Percentiles rank a stretch among this genome's conserved stretches.
These are phyloP conservation scores for Mycena maculata DNA, from an alignment of 768 basidiomycete species.

Conservation along the genomic window DNA sequence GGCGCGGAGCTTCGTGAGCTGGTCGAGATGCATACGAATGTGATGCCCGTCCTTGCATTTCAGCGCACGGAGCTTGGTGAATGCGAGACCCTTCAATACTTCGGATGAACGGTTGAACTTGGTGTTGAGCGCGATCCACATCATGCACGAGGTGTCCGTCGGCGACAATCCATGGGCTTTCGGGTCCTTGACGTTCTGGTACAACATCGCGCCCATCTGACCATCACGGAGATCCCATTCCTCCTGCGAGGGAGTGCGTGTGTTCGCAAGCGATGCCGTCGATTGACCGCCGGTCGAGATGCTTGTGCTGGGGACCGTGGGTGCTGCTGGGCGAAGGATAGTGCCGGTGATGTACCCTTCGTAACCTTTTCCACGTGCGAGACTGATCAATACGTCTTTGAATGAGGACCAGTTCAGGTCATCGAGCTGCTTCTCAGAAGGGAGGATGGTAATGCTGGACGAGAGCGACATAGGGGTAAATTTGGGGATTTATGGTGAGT, in stretches of 20 bases:
- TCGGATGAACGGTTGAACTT: slow-evolving; percentile 16
- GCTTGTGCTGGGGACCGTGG: not conserved
- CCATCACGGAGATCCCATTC: slow-evolving; percentile 14
- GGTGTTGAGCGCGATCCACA: not conserved
- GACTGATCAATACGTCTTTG: slow-evolving; percentile 8
- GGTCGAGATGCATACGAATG: slow-evolving; percentile 4
- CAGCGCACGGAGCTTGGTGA: slow-evolving; percentile 5
- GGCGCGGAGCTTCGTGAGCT: not conserved
- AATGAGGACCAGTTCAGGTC: slow-evolving; percentile 7
- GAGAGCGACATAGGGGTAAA: slow-evolving; percentile 9
- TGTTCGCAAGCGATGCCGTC: not conserved
- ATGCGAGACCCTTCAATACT: slow-evolving; percentile 9
- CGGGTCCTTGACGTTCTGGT: slow-evolving; percentile 8
- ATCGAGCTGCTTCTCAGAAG: slow-evolving; percentile 6
- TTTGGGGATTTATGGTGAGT: not conserved
- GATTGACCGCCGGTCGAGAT: not conserved
- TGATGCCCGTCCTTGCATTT: slow-evolving; percentile 1
- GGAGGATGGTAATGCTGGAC: not conserved
- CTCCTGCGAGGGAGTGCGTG: not conserved
- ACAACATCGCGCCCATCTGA: not conserved
- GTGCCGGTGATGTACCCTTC: too few species aligned
- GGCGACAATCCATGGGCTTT: not conserved
- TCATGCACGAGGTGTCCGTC: not conserved
- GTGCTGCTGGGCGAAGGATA: not conserved
- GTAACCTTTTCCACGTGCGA: too few species aligned